Percentiles rank a stretch among this genome's conserved stretches.
phyloP scores from a whole-genome alignment of 805 yeast genomes.

The Yamadazyma kitorensis region DNA sequence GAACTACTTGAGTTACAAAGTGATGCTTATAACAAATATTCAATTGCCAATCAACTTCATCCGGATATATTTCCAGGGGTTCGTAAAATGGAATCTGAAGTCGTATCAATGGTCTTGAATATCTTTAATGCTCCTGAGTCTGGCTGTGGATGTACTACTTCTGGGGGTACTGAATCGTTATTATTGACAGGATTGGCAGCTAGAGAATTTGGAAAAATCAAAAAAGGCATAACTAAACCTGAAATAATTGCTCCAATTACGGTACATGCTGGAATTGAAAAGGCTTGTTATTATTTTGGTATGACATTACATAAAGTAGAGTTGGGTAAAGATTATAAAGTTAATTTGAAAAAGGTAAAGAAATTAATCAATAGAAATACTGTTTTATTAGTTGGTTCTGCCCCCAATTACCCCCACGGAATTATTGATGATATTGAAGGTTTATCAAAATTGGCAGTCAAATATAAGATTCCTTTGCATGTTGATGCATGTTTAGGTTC shows the following conservation, averaged over 20 bases:
- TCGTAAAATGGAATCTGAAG: conserved; percentile 94
- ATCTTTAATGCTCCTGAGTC: conserved; percentile 73
- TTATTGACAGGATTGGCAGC: conserved; percentile 86
- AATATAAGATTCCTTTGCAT: conserved; percentile 77
- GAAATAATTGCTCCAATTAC: conserved; percentile 89
- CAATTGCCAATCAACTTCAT: conserved; percentile 91
- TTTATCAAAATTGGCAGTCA: conserved; percentile 62
- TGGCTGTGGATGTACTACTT: conserved; percentile 71
- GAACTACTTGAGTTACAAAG: conserved; percentile 73
- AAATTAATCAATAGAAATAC: conserved; percentile 75
- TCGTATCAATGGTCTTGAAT: conserved; percentile 83
- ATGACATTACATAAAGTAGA: conserved; percentile 82
- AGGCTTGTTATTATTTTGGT: conserved; percentile 87
- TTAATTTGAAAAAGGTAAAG: conserved; percentile 59
- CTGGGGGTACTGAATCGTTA: conserved; percentile 95
- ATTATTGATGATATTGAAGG: conserved; percentile 84
- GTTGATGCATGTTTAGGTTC: conserved; percentile 97
- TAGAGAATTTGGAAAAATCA: conserved; percentile 62
- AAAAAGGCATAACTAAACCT: conserved; percentile 60
- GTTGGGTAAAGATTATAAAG: conserved; percentile 64
- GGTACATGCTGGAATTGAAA: conserved; percentile 92
- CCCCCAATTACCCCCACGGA: conserved; percentile 97
- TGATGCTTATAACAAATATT: conserved; percentile 67
- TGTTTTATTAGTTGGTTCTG: conserved; percentile 83
- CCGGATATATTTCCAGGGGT: conserved; percentile 98